These are phyloP conservation scores for Blakeslea trispora DNA, from an alignment of 371 early-diverging fungal species.

Conservation along the genomic window DNA sequence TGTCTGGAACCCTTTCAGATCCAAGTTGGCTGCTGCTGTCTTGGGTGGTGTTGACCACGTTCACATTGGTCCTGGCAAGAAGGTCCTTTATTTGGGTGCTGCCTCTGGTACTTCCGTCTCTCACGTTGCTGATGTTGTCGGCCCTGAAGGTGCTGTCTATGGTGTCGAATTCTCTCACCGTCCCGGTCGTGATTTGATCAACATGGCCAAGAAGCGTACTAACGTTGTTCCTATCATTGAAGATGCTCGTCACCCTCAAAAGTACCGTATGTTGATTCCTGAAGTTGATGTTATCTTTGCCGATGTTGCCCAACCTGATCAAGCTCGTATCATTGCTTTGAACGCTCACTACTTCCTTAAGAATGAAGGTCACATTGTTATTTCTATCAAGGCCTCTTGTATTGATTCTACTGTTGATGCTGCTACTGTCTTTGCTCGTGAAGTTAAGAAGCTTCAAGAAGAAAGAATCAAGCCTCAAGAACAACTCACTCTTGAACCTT, in stretches of 20 bases:
- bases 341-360: conserved; percentile 99
- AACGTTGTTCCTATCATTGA: conserved; percentile 99
- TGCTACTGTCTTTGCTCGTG: conserved; percentile 97
- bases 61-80: conserved; percentile 96
- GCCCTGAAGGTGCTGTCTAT: conserved; percentile 98
- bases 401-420: conserved; percentile 99
- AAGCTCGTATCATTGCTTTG: conserved; percentile 99
- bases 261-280: conserved; percentile 99
- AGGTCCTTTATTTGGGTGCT: conserved; percentile 99
- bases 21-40: conserved; percentile 99
- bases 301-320: conserved; percentile 99
- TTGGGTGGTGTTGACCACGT: conserved; percentile 99
- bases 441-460: conserved; percentile 98
- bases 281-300: conserved; percentile 99
- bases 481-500: conserved; percentile 99
- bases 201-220: conserved; percentile 99
- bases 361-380: conserved; percentile 97
- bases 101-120: conserved; percentile 99
- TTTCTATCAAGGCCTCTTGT: conserved; percentile 99
- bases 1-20: conserved; percentile 99
- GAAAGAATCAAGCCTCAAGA: conserved; percentile 99
- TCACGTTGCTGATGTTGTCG: conserved; percentile 99
- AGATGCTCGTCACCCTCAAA: conserved; percentile 99
- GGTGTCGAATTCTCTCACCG: conserved; percentile 99
- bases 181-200: conserved; percentile 99